Evolutionary conservation across 306 rosid genomes (phyloP), one percentile per base, ranked within the genome.

Genomic region (Cicer pinnatifidum): DNA sequence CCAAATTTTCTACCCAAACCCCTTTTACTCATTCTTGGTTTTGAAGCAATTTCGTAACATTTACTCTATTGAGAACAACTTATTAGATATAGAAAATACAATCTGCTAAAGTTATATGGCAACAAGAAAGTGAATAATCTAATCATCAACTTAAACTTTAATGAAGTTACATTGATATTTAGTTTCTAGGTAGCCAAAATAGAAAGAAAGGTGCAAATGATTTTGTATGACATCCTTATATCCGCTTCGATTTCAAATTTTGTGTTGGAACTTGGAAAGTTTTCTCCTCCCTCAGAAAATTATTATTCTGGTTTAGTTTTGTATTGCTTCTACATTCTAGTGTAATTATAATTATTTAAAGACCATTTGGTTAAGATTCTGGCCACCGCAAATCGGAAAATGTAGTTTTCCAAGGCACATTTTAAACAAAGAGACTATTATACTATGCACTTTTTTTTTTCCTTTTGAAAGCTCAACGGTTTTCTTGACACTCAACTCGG

Each of bases 61-160:
- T 46, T 73, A 20, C 37, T 20, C 12, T 75, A 40, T 45, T 40
- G 28, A 56, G 57, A 45, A 69, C 15, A 10, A 3, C 57, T n/a
- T 57, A 56, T 46, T 39, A 12, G 70, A 43, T 16, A 61, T 12
- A 3, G 16, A 69, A 61, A 48, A 65, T 19, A 50, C 62, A 41
- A 37, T 45, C 46, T 65, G 72, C 46, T 48, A 48, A 48, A 16
- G 57, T 54, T 67, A 45, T 56, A 16, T 38, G 9, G 64, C 70
- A 45, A 28, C 69, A 33, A 67, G 53, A 54, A 54, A 9, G 38
- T 56, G 17, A 47, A 67, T 61, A 7, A 61, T 40, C 19, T 61
- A n/a, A 13, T 68, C 17, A 35, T 72, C 73, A 57, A 48, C 41
- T 68, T 16, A 60, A 73, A 74, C 44, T 64, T 60, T 20, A 73